A percentile compares a stretch with the other conserved stretches of the same genome.
Evolutionary conservation across 805 yeast species (phyloP).

Genomic region (Cyberlindnera veronae): DNA sequence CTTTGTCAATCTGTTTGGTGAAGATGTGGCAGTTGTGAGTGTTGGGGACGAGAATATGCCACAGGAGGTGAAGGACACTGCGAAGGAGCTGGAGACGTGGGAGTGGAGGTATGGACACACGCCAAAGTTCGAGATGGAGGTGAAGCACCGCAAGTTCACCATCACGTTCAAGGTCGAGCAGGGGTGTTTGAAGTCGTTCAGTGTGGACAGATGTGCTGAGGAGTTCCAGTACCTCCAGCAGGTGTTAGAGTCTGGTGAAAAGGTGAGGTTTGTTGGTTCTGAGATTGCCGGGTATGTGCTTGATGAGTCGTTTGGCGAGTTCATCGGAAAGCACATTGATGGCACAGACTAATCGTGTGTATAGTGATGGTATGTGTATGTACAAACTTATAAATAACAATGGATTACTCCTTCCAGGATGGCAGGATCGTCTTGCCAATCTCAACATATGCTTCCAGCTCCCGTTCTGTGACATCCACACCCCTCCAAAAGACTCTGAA

Average conservation of each 20-base stretch:
- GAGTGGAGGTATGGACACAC: slow-evolving; percentile 75
- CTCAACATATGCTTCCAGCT: slow-evolving; percentile 44
- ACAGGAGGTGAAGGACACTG: slow-evolving; percentile 39
- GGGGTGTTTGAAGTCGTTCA: slow-evolving; percentile 35
- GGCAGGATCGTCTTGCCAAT: slow-evolving; percentile 59
- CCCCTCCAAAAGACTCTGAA: slow-evolving; percentile 47
- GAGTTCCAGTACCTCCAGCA: slow-evolving; percentile 35
- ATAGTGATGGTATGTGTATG: background rate
- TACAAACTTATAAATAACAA: background rate
- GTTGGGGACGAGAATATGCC: slow-evolving; percentile 29
- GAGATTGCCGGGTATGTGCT: slow-evolving; percentile 42
- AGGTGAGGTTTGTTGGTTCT: slow-evolving; percentile 39
- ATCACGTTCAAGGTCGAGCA: slow-evolving; percentile 48
- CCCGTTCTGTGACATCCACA: slow-evolving; percentile 28
- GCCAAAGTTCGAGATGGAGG: slow-evolving; percentile 62
- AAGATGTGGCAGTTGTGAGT: slow-evolving; percentile 24
- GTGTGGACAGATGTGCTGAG: slow-evolving; percentile 21
- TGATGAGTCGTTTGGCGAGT: slow-evolving; percentile 41
- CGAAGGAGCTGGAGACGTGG: slow-evolving; percentile 50
- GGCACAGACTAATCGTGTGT: background rate
- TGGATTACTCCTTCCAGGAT: slow-evolving; percentile 33
- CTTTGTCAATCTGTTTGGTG: slow-evolving; percentile 27
- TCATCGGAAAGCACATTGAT: slow-evolving; percentile 36
- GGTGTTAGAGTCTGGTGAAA: slow-evolving; percentile 28
- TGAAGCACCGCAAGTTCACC: slow-evolving; percentile 34